These are phyloP conservation scores for Cyclocybe cylindracea DNA, from an alignment of 768 basidiomycete genomes.

Conservation along the genomic window DNA sequence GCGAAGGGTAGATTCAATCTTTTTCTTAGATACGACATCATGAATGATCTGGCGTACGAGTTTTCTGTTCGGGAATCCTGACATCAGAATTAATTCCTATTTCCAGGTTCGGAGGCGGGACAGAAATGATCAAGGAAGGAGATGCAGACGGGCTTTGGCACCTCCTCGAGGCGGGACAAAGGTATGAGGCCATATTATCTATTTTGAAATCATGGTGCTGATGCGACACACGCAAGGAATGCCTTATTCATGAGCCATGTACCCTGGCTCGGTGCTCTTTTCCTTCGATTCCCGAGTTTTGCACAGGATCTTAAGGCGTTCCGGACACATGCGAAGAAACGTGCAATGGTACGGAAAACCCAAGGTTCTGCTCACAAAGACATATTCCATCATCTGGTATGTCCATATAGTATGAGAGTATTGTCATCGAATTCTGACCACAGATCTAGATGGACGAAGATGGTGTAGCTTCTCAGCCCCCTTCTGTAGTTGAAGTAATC, in stretches of 20 bases:
- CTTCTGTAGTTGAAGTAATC: conserved; percentile 31
- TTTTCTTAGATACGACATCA: conserved; percentile 33
- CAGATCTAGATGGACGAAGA: conserved; percentile 40
- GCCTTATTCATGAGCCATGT: conserved; percentile 41
- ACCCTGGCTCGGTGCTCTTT: conserved; percentile 23
- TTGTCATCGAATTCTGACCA: conserved; percentile 7
- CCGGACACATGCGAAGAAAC: conserved; percentile 22
- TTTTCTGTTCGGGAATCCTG: neutral
- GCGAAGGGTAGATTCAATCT: neutral
- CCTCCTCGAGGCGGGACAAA: conserved; percentile 26
- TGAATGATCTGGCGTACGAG: conserved; percentile 38
- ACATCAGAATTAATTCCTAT: neutral
- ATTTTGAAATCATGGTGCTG: neutral
- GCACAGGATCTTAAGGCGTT: conserved; percentile 21
- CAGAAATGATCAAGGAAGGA: conserved; percentile 28
- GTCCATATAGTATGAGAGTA: neutral
- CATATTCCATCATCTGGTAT: conserved; percentile 31
- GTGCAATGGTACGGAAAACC: conserved; percentile 18
- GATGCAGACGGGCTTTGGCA: conserved; percentile 28
- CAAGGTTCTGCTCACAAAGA: conserved; percentile 31
- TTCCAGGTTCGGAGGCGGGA: conserved; percentile 31
- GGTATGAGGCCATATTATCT: conserved; percentile 15
- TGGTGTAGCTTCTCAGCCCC: conserved; percentile 30
- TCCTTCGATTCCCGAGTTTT: conserved; percentile 17
- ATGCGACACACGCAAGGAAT: conserved; percentile 15